Evolutionary conservation across 2,329 filamentous ascomycete genomes (phyloP), one percentile per base, ranked within the genome.

Genomic region (Geoglossum cookeanum): DNA sequence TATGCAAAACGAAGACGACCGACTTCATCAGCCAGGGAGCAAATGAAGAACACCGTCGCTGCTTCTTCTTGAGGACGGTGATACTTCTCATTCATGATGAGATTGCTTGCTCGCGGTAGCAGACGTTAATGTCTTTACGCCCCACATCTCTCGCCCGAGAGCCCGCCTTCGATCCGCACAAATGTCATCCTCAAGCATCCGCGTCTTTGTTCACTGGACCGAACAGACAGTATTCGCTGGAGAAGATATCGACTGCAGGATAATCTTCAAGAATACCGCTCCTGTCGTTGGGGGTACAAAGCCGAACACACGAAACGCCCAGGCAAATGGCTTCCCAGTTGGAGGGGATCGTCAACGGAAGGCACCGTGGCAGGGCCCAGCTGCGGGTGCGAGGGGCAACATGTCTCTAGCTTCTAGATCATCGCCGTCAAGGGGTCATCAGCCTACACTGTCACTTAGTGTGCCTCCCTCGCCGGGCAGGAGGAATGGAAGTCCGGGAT

Each of bases 151-250:
- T 56, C 53, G 33, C 7, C 55, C 33, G 15, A n/a, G 52, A 55
- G 47, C 17, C 29, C 47, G 47, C 13, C 37, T 22, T 29, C 56
- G 49, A 30, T 57, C 30, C n/a, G 29, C 57, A 35, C 52, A 22
- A 47, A 70, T 67, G 65, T 65, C 59, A 53, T 57, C 73, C 68
- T 79, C 77, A 71, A 91, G 94, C 74, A 88, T 98, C 68, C 86
- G 90, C 70, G 91, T 96, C 71, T 95, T 91, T 69, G 87, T 98
- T 70, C 83, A 84, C 73, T 98, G 91, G 86, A 85, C 88, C 69
- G 87, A 94, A 68, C 83, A 91, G 69, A 90, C 87, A 60, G 87
- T 98, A 65, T 98, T 97, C 72, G 87, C 92, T 58, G 92, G 92
- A 70, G 92, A 98, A 75, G 85, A 95, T 67, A 80, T 97, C 66